A percentile compares a stretch with the other conserved stretches of the same genome.
These are phyloP conservation scores for Plenodomus biglobosus DNA, from an alignment of 2,329 filamentous ascomycete genomes.

Conservation along the genomic window DNA sequence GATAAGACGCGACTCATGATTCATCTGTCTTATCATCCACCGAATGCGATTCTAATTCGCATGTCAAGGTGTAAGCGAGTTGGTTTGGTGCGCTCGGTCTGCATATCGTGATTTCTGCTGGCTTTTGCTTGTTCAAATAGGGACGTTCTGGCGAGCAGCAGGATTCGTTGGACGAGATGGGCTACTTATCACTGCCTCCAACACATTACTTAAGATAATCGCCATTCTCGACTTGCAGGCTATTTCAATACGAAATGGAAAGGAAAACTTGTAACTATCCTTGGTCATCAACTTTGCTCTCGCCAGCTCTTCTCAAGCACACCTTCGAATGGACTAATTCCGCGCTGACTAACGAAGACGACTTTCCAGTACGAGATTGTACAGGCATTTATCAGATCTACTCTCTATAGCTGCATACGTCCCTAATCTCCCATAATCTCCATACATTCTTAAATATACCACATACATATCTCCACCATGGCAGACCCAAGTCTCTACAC, in stretches of 20 bases:
- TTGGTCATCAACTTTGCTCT: not conserved
- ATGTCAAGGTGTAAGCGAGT: not conserved
- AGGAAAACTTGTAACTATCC: not conserved
- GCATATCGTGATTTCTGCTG: too few relatives aligned
- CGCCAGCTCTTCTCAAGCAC: not conserved
- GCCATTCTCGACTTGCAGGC: too few relatives aligned
- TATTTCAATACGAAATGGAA: too few relatives aligned
- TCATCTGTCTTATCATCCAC: conserved; percentile 14
- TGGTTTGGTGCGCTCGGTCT: too few relatives aligned
- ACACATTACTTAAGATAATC: too few relatives aligned
- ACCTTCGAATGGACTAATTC: conserved; percentile 18
- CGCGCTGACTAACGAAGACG: conserved; percentile 33
- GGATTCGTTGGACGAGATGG: too few relatives aligned
- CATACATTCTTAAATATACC: too few relatives aligned
- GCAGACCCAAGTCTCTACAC: conserved; percentile 49
- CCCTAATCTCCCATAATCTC: too few relatives aligned
- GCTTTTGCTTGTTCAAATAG: too few relatives aligned
- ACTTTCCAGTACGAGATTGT: not conserved
- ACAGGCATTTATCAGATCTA: not conserved
- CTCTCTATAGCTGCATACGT: too few relatives aligned
- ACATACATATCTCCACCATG: conserved; percentile 32
- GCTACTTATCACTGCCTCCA: too few relatives aligned
- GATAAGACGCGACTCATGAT: conserved; percentile 16
- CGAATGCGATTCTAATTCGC: not conserved
- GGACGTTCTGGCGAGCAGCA: too few relatives aligned